These are phyloP conservation scores for Sanghuangporus baumii DNA, from an alignment of 1,284 basidiomycete genomes.

Conservation along the genomic window DNA sequence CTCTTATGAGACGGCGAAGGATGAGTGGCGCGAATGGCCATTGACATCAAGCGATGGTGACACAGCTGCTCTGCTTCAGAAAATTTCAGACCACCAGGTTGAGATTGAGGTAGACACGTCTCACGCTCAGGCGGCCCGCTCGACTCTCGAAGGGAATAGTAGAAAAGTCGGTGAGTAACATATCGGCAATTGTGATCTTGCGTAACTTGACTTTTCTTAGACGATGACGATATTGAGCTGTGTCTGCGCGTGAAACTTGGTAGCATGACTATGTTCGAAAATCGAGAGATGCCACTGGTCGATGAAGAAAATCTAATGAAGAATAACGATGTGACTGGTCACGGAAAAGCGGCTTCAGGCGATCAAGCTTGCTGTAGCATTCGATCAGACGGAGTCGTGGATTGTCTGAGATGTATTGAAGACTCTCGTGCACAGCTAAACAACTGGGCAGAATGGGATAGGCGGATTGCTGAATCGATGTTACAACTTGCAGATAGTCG, in stretches of 20 bases:
- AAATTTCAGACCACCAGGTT: slow-evolving; percentile 70
- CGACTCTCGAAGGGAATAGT: slow-evolving; percentile 71
- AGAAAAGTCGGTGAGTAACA: slow-evolving; percentile 65
- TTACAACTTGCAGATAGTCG: slow-evolving; percentile 37
- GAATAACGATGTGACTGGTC: slow-evolving; percentile 22
- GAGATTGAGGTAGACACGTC: slow-evolving; percentile 63
- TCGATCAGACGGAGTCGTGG: slow-evolving; percentile 39
- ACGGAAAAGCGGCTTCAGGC: slow-evolving; percentile 43
- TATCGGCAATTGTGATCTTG: not conserved
- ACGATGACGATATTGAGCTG: slow-evolving; percentile 71
- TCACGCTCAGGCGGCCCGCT: slow-evolving; percentile 47
- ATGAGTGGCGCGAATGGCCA: slow-evolving; percentile 65
- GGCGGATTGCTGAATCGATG: slow-evolving; percentile 32
- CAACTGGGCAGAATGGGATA: slow-evolving; percentile 31
- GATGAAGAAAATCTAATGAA: not conserved
- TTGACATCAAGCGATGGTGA: slow-evolving; percentile 70
- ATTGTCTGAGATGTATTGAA: slow-evolving; percentile 55
- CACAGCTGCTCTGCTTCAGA: slow-evolving; percentile 60
- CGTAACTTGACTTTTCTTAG: slow-evolving; percentile 32
- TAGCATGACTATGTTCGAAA: not conserved
- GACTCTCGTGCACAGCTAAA: slow-evolving; percentile 36
- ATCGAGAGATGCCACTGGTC: not conserved
- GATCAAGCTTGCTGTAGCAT: slow-evolving; percentile 45
- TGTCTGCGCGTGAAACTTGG: slow-evolving; percentile 22
- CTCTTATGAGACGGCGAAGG: slow-evolving; percentile 38